Percentiles rank a stretch among this genome's conserved stretches.
These are phyloP conservation scores for Podospora pseudopauciseta DNA, from an alignment of 495 filamentous ascomycete genomes.

Conservation along the genomic window DNA sequence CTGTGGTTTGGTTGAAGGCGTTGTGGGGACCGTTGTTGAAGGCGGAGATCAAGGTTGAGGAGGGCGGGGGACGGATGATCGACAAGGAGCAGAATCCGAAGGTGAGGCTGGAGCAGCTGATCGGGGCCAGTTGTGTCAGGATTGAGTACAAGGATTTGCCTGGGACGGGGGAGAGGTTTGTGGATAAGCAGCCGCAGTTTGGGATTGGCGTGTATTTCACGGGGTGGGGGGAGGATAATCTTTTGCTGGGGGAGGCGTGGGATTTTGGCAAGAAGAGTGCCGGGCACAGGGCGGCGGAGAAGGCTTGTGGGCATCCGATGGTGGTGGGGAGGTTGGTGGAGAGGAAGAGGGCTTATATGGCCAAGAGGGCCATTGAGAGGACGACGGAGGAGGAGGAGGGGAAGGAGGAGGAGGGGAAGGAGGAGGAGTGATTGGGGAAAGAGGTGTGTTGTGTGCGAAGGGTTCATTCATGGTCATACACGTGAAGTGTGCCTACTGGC, in stretches of 20 bases:
- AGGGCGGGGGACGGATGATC: constrained; percentile 22
- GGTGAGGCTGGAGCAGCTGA: constrained; percentile 51
- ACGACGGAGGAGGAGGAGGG: constrained; percentile 7
- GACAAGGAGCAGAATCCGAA: constrained; percentile 35
- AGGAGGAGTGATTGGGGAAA: background rate
- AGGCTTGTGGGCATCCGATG: constrained; percentile 59
- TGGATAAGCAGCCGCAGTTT: constrained; percentile 30
- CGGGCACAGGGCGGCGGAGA: constrained; percentile 63
- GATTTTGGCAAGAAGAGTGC: constrained; percentile 71
- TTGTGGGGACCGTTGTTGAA: constrained; percentile 57
- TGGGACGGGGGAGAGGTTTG: background rate
- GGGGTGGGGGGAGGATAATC: constrained; percentile 66
- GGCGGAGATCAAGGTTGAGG: constrained; percentile 37
- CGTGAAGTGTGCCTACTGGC: too few relatives aligned
- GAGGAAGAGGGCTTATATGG: constrained; percentile 44
- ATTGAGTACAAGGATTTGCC: constrained; percentile 63
- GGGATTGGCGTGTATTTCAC: constrained; percentile 66
- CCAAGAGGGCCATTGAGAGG: constrained; percentile 20
- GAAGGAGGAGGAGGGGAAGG: background rate
- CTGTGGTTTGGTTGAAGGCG: constrained; percentile 62
- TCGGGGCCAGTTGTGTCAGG: constrained; percentile 54
- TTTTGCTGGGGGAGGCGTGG: constrained; percentile 62
- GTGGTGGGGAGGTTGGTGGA: constrained; percentile 54
- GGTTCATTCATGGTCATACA: too few relatives aligned
- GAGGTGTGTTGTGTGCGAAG: background rate